A percentile compares a stretch with the other conserved stretches of the same genome.
These are phyloP conservation scores for Umbilicaria muhlenbergii DNA, from an alignment of 495 filamentous ascomycete species.

Conservation along the genomic window DNA sequence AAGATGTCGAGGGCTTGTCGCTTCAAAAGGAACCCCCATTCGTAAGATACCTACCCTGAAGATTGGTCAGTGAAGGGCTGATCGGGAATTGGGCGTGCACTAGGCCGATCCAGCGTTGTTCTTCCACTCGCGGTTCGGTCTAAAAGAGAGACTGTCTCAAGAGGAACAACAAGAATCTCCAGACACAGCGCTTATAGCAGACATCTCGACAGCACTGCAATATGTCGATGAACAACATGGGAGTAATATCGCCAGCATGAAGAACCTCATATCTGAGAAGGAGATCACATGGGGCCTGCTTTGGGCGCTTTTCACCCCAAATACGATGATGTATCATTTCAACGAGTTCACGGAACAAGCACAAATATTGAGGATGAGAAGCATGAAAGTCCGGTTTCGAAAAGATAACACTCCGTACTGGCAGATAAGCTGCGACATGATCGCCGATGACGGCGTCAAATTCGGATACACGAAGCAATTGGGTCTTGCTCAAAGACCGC, in stretches of 20 bases:
- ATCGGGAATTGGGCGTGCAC: not conserved
- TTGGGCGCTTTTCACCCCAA: constrained; percentile 12
- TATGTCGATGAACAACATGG: constrained; percentile 11
- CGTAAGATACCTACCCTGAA: constrained; percentile 3
- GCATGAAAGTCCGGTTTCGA: not conserved
- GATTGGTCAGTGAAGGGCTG: not conserved
- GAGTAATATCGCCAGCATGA: constrained; percentile 6
- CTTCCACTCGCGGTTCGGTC: constrained; percentile 7
- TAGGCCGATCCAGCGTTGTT: constrained; percentile 12
- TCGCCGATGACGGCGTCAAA: constrained; percentile 8
- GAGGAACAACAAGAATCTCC: constrained; percentile 6
- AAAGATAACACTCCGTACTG: constrained; percentile 3
- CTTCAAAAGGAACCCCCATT: constrained; percentile 13
- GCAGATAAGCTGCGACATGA: constrained; percentile 6
- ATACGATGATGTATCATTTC: constrained; percentile 2
- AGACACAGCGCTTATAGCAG: constrained; percentile 3
- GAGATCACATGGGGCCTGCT: constrained; percentile 9
- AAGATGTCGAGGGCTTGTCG: constrained; percentile 10
- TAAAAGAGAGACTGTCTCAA: constrained; percentile 3
- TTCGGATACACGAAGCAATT: constrained; percentile 5
- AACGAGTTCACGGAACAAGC: constrained; percentile 6
- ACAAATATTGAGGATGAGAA: constrained; percentile 3
- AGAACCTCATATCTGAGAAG: constrained; percentile 4
- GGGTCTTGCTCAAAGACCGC: constrained; percentile 2
- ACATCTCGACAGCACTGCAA: constrained; percentile 6